These are phyloP conservation scores for Coemansia sp. DNA, from an alignment of 192 early-diverging fungal species.

Conservation along the genomic window DNA sequence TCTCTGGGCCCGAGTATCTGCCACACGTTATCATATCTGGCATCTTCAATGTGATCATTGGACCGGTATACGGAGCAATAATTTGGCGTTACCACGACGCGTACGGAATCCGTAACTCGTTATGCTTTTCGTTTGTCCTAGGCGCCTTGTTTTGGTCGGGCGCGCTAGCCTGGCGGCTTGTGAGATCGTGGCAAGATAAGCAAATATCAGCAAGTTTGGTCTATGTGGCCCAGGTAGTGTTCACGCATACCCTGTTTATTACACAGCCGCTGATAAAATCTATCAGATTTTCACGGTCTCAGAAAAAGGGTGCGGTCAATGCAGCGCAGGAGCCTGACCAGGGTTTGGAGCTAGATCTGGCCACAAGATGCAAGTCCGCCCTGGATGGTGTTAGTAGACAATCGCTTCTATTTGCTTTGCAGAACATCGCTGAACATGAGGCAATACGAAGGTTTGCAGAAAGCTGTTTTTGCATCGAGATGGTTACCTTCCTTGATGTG, in stretches of 20 bases:
- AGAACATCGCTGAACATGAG: constrained; percentile 20
- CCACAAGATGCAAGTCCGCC: not conserved
- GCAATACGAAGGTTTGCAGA: constrained; percentile 24
- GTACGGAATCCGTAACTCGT: constrained; percentile 31
- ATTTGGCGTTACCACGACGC: constrained; percentile 42
- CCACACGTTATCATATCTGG: constrained; percentile 15
- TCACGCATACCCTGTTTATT: constrained; percentile 20
- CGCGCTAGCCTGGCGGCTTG: constrained; percentile 26
- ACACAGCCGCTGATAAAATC: constrained; percentile 24
- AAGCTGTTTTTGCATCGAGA: constrained; percentile 37
- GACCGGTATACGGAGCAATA: constrained; percentile 15
- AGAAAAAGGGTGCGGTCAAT: not conserved
- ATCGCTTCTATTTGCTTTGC: constrained; percentile 24
- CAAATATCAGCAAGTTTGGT: constrained; percentile 17
- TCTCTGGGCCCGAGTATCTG: constrained; percentile 12
- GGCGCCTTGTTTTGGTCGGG: constrained; percentile 23
- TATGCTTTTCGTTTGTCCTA: constrained; percentile 13
- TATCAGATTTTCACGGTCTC: constrained; percentile 14
- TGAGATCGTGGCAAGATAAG: constrained; percentile 4
- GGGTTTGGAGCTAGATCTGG: not conserved
- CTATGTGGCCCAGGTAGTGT: constrained; percentile 24
- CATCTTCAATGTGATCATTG: constrained; percentile 24
- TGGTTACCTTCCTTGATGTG: constrained; percentile 37
- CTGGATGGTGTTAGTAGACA: constrained; percentile 4
- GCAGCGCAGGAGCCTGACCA: not conserved